Base-by-base conservation (phyloP, 768 basidiomycete genomes). In the Imleria badia region DNA sequence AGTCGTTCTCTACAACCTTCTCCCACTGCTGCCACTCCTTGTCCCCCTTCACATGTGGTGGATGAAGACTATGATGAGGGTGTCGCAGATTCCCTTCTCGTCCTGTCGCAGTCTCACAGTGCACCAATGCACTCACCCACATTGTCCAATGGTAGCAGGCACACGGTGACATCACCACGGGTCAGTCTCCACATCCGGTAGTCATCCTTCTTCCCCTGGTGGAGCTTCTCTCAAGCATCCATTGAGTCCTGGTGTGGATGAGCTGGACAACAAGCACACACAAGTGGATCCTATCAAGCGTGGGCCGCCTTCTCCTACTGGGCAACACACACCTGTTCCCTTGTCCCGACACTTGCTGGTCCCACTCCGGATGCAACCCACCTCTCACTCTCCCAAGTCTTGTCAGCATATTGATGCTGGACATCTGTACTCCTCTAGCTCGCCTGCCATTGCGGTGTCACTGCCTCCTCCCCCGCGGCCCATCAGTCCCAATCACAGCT, bases 21-120 rank as follows among this genome's bases (percentile, higher is more conserved):
- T 30, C 87, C 89, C 2, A 89, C 82, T 2, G 82, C 78, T 53
- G 80, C 77, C 19, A 78, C 79, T 8, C 80, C 83, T 48, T 72
- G 81, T 36, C 80, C 84, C 17, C 84, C 86, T 8, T 76, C 83
- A 11, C 79, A 94, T 8, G 73, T 81, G 2, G 80, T 95, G 17
- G 93, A 97, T 64, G 94, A 98, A 61, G 90, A 97, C 62, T 97
- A 97, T 61, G 94, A 98, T 62, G 94, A 94, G 69, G 90, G 88
- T 23, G 89, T 85, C n/a, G 84, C 91, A 5, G 92, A 93, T 60
- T 83, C 90, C 1, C 74, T 97, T 33, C 90, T 97, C 71, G 83
- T 80, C 3, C 77, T 97, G 6, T 71, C 54, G 72, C 87, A 61
- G 59, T 73, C 70, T 60, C 78, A 69, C 50, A 56, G 55, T 42